Base-by-base conservation (phyloP, 176 grass and related monocot species). In the Pharus latifolius region DNA sequence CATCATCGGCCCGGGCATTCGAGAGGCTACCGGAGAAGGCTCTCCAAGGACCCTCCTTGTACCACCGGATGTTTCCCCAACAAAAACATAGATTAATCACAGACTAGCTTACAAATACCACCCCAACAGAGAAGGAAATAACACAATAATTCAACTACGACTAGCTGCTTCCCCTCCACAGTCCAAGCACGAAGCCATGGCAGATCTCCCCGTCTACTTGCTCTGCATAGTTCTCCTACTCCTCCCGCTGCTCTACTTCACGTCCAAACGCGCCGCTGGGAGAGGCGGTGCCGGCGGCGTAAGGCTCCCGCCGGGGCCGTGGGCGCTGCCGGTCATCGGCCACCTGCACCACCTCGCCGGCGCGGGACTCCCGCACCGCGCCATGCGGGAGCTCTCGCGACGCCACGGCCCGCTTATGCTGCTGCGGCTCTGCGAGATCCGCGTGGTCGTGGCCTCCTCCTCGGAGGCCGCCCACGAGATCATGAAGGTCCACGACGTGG, bases 281-380 rank as follows among this genome's bases (percentile, higher is more conserved):
- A 10, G 23, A 16, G 6, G 9, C 5, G 15, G 27, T n/a, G 6
- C 0, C 25, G 3, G 3, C 6, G 17, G 24, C 75, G 22, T 37
- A 13, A 44, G 46, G 14, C 62, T 70, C 0, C 88, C 83, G 17
- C 79, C 75, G 12, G 62, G 80, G 0, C 91, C 83, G 4, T 70
- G 54, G 75, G 59, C 65, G 9, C 66, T 89, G 34, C 83, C 80
- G 1, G 28, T 90, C 41, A 41, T 90, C 28, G 91, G 80, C 58
- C 81, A 86, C 76, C 73, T 94, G 11, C 86, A 89, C 72, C 87
- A 82, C 53, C 79, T 95, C 5, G 25, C 70, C 11, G 56, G 75
- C 0, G 53, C 24, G 7, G n/a, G n/a, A n/a, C 75, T 85, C 51
- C 85, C 79, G 60, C 90, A 93, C 63, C 78, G 60, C 14, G 63